A percentile compares a stretch with the other conserved stretches of the same genome.
Evolutionary conservation across 306 rosid genomes (phyloP).

Genomic region (Fragaria iinumae): DNA sequence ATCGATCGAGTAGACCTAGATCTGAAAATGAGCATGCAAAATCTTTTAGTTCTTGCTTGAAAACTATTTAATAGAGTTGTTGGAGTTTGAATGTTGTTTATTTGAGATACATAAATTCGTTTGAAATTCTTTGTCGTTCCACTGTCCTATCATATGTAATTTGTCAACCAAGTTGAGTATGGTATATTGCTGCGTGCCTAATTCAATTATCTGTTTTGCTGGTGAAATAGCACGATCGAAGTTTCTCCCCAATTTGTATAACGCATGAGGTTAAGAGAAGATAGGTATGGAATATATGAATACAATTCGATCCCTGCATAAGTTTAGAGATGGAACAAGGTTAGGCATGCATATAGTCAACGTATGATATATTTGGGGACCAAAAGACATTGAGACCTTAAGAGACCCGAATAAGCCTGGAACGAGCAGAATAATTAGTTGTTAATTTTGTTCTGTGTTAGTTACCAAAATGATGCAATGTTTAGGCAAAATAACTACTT

Average conservation of each 20-base stretch:
- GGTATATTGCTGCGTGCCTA: neutral
- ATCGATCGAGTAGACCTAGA: no score
- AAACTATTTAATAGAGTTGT: neutral
- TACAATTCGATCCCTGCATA: neutral
- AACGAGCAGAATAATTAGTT: no score
- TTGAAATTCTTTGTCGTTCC: neutral
- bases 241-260: neutral
- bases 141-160: neutral
- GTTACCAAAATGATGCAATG: no score
- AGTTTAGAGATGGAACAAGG: neutral
- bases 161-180: conserved; percentile 2
- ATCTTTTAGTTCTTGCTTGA: neutral
- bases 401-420: no score
- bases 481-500: no score
- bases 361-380: neutral
- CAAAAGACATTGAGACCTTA: no score
- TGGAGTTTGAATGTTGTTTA: neutral
- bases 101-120: conserved; percentile 1
- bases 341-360: neutral
- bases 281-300: neutral
- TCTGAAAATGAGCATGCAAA: neutral
- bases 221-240: neutral
- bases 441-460: no score
- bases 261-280: neutral
- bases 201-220: neutral